Evolutionary conservation across 768 basidiomycete genomes (phyloP), one percentile per base, ranked within the genome.

Genomic region (Naganishia onofrii): DNA sequence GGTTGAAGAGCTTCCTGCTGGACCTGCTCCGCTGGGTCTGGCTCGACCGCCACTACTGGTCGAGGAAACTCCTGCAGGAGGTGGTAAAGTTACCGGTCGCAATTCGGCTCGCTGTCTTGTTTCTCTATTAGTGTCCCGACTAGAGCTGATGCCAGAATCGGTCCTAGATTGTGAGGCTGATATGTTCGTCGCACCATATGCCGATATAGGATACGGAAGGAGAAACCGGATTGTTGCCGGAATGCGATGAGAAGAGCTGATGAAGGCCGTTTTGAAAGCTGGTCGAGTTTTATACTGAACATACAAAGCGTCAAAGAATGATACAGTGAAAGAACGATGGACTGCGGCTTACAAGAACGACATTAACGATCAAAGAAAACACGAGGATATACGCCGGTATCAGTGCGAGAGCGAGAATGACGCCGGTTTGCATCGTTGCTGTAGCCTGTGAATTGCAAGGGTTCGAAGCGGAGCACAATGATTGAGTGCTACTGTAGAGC

Each of bases 351-450:
- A 68, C 67, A 12, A 42, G 36, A 19, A 68, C 34, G 13, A 55
- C 23, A 31, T 56, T 68, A 55, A 46, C 36, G 12, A 48, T 10
- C 23, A 57, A 26, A 2, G 53, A 68, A n/a, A 68, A 34, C 5
- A 68, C 13, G 34, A 68, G 21, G 67, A 68, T 44, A 34, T 68
- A 68, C 21, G 31, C 67, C n/a, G 67, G 67, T 38, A 68, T 56
- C 19, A 68, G 29, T 29, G 53, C 53, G 38, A 68, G 42, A 44
- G 67, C 67, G 31, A 68, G 53, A 34, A 54, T 68, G 8, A 54
- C 53, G n/a, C 53, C 48, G 19, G 65, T 52, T 36, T 54, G 65
- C 48, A 66, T 54, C 13, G 29, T n/a, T n/a, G 23, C 48, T 1
- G 48, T 26, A 26, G 12, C 23, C 6, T 51, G 3, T 51, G 48